A percentile compares a stretch with the other conserved stretches of the same genome.
Evolutionary conservation across 2,329 filamentous ascomycete genomes (phyloP).

Genomic region (Diaporthe vaccinii): DNA sequence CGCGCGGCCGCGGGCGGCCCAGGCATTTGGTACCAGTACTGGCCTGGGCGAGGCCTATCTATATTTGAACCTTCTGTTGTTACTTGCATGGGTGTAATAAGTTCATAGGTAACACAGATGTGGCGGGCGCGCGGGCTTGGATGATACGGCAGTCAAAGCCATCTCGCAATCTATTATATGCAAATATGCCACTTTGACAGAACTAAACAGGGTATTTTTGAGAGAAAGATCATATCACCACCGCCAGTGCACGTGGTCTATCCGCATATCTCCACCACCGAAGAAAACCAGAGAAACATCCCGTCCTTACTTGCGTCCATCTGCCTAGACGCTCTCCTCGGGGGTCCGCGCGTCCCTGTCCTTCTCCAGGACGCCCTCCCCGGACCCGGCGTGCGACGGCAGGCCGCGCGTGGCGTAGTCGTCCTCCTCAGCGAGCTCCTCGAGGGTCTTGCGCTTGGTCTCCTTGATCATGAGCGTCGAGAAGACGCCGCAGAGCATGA

Average conservation of each 20-base stretch:
- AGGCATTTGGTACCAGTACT: not conserved
- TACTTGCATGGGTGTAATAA: not conserved
- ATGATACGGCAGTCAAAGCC: not conserved
- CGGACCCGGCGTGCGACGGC: not conserved
- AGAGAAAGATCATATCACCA: not conserved
- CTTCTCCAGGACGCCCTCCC: conserved; percentile 34
- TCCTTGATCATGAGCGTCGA: conserved; percentile 80
- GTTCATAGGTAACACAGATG: not conserved
- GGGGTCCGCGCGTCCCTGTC: conserved; percentile 19
- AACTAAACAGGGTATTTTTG: conserved; percentile 18
- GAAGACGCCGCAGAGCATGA: conserved; percentile 81
- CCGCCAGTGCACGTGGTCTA: not conserved
- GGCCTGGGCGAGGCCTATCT: not conserved
- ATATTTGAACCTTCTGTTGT: not conserved
- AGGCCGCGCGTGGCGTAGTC: conserved; percentile 31
- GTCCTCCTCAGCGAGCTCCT: conserved; percentile 63
- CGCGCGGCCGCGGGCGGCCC: not conserved
- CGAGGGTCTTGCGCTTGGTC: conserved; percentile 81
- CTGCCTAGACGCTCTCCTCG: conserved; percentile 27
- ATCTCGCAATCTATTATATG: conserved; percentile 28
- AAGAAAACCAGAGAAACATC: not conserved
- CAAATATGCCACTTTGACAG: conserved; percentile 6
- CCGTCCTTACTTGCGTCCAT: not conserved
- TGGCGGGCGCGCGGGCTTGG: not conserved
- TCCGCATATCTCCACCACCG: not conserved